A percentile compares a stretch with the other conserved stretches of the same genome.
phyloP scores from a whole-genome alignment of 192 early-diverging fungal genomes.

The Mortierella hygrophila region DNA sequence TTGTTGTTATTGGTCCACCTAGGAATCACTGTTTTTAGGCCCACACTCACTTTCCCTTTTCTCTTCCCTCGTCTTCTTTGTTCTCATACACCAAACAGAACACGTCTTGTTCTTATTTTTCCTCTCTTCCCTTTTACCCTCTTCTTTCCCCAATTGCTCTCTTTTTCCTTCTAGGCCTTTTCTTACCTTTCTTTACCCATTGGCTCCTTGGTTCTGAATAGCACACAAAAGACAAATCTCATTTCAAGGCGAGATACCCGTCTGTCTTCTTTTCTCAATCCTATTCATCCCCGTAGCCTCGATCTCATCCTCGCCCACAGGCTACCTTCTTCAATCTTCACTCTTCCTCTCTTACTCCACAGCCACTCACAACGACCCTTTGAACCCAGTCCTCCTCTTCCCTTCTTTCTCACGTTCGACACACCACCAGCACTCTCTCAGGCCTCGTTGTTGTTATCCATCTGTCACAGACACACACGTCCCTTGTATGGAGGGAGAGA shows the following conservation, averaged over 20 bases:
- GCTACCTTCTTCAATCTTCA: background rate
- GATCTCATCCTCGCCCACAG: background rate
- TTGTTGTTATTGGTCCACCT: background rate
- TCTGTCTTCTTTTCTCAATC: background rate
- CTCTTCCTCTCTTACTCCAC: slow-evolving; percentile 2
- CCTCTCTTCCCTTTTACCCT: background rate
- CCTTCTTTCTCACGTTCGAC: background rate
- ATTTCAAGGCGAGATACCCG: background rate
- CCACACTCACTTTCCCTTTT: background rate
- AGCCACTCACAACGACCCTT: slow-evolving; percentile 38
- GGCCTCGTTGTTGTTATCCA: too few relatives aligned
- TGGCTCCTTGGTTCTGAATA: too few relatives aligned
- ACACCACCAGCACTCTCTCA: background rate
- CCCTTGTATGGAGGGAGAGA: background rate
- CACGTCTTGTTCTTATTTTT: background rate
- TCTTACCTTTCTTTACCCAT: background rate
- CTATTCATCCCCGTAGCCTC: background rate
- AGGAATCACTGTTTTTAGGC: background rate
- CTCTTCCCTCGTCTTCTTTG: background rate
- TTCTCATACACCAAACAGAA: background rate
- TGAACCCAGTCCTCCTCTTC: background rate
- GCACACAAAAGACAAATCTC: background rate
- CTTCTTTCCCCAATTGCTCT: background rate
- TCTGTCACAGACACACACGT: background rate
- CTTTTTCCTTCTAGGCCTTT: background rate